A percentile compares a stretch with the other conserved stretches of the same genome.
phyloP scores from a whole-genome alignment of 208 protist species.

The Acanthamoeba lugdunensis region DNA sequence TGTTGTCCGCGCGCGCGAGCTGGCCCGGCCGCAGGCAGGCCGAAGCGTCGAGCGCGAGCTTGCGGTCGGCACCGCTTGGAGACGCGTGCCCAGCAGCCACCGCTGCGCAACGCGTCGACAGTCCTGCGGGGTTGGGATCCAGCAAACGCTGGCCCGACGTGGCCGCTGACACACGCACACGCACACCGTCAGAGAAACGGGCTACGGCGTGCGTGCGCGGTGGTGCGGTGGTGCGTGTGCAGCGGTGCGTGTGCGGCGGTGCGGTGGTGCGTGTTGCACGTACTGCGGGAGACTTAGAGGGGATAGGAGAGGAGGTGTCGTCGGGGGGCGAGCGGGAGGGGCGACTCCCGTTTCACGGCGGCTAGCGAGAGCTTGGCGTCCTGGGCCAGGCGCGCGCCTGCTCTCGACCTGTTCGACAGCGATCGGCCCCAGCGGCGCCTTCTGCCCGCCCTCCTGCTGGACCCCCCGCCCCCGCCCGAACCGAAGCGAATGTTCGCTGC shows the following conservation, averaged over 20 bases:
- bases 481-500: not conserved
- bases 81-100: constrained; percentile 4
- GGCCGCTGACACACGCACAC: not conserved
- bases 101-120: not conserved
- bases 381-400: not conserved
- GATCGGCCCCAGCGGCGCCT: not conserved
- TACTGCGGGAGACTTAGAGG: not conserved
- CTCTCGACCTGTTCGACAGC: constrained; percentile 38
- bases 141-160: not conserved
- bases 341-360: not conserved
- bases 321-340: not conserved
- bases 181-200: not conserved
- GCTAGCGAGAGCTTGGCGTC: constrained; percentile 46
- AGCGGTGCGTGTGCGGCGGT: not conserved
- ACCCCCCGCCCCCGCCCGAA: not conserved
- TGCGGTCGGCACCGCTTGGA: constrained; percentile 59
- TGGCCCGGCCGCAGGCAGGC: no score
- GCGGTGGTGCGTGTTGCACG: not conserved
- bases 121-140: not conserved
- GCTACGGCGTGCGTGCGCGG: not conserved
- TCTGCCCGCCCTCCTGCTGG: not conserved
- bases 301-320: not conserved
- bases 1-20: no score
- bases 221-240: no score
- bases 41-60: no score